A percentile compares a stretch with the other conserved stretches of the same genome.
These are phyloP conservation scores for Puccinia novopanici DNA, from an alignment of 1,284 basidiomycete genomes.

Conservation along the genomic window DNA sequence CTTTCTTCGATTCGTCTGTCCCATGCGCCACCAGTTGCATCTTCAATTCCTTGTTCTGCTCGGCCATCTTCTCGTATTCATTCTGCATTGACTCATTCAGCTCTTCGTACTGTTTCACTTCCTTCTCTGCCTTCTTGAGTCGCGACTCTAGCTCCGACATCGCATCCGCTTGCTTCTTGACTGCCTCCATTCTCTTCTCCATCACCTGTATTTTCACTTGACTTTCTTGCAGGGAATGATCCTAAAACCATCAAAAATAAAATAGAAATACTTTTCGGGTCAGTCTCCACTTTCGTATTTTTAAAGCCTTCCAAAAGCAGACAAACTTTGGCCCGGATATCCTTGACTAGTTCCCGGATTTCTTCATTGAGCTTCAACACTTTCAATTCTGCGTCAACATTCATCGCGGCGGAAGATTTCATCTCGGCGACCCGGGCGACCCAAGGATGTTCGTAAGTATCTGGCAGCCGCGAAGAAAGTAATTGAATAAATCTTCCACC, in stretches of 20 bases:
- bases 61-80: slow-evolving; percentile 79
- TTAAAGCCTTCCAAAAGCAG: not conserved
- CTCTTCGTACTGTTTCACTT: slow-evolving; percentile 69
- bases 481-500: not conserved
- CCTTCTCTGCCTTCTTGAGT: slow-evolving; percentile 37
- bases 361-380: slow-evolving; percentile 82
- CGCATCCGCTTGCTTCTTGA: slow-evolving; percentile 79
- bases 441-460: slow-evolving; percentile 81
- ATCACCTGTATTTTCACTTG: slow-evolving; percentile 90
- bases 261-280: not conserved
- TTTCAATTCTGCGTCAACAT: slow-evolving; percentile 86
- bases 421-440: slow-evolving; percentile 80
- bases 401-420: slow-evolving; percentile 77
- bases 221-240: slow-evolving; percentile 84
- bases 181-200: slow-evolving; percentile 84
- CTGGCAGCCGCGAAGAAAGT: slow-evolving; percentile 60
- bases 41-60: slow-evolving; percentile 14
- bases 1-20: slow-evolving; percentile 48
- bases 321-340: slow-evolving; percentile 68
- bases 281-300: not conserved
- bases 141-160: slow-evolving; percentile 73
- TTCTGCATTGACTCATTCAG: slow-evolving; percentile 88
- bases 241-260: slow-evolving; percentile 64
- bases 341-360: slow-evolving; percentile 79
- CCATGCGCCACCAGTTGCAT: not conserved